A percentile compares a stretch with the other conserved stretches of the same genome.
These are phyloP conservation scores for Sisymbrium altissimum DNA, from an alignment of 345 rosid genomes.

Conservation along the genomic window DNA sequence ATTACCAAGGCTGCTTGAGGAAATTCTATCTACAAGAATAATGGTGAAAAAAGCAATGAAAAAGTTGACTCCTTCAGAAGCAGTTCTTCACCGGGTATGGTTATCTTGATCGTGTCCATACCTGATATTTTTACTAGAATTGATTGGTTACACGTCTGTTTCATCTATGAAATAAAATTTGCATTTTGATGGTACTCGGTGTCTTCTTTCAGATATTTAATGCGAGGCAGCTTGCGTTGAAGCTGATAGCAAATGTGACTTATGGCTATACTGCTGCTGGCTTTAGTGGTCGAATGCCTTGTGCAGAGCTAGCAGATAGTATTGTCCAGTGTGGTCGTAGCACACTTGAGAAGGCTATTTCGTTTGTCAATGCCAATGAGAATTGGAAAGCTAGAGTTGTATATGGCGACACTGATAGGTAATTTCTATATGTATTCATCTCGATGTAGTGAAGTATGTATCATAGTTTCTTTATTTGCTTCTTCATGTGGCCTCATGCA, in stretches of 20 bases:
- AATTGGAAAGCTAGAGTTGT: constrained; percentile 84
- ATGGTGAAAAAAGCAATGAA: constrained; percentile 94
- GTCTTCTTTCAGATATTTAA: constrained; percentile 75
- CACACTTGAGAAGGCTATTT: constrained; percentile 89
- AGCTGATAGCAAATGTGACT: constrained; percentile 96
- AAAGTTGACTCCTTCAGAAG: constrained; percentile 71
- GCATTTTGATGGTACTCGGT: constrained; percentile 2
- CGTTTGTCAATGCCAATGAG: constrained; percentile 65
- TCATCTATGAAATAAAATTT: neutral
- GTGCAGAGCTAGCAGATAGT: constrained; percentile 99
- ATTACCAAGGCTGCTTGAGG: constrained; percentile 83
- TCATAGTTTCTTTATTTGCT: neutral
- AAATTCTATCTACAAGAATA: constrained; percentile 90
- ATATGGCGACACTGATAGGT: constrained; percentile 99
- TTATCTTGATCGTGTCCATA: constrained; percentile 13
- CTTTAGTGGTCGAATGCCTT: constrained; percentile 99
- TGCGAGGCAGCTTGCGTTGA: constrained; percentile 97
- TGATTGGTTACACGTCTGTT: neutral
- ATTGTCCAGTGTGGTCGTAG: constrained; percentile 97
- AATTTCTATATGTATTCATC: neutral
- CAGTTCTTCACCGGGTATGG: constrained; percentile 82
- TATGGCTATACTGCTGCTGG: constrained; percentile 99
- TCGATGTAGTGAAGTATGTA: constrained; percentile 9
- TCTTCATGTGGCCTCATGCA: constrained; percentile 25
- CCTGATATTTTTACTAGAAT: neutral